Evolutionary conservation across 768 basidiomycete genomes (phyloP).

Genomic region (Mycena epipterygia): DNA sequence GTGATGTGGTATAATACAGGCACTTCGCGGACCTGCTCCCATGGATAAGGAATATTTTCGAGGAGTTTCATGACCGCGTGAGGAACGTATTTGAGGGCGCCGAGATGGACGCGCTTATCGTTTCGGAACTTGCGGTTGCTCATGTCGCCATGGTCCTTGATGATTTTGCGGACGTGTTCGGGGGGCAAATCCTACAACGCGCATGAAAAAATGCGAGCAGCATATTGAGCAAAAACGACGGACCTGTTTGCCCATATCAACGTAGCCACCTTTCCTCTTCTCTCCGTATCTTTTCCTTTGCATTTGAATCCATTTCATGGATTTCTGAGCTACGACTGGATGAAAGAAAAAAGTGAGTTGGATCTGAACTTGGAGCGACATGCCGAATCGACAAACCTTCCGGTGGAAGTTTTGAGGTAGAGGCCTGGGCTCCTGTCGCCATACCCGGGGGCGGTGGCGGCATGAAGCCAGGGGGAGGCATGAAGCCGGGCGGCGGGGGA

Average conservation of each 20-base stretch:
- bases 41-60: conserved; percentile 97
- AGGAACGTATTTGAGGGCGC: conserved; percentile 97
- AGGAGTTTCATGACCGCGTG: conserved; percentile 99
- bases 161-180: conserved; percentile 99
- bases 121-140: conserved; percentile 99
- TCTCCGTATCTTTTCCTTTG: conserved; percentile 94
- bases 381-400: conserved; percentile 53
- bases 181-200: conserved; percentile 86
- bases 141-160: conserved; percentile 99
- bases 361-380: neutral
- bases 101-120: conserved; percentile 99
- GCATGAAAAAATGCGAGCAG: conserved; percentile 38
- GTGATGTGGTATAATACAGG: conserved; percentile 99
- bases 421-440: conserved; percentile 54
- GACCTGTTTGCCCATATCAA: conserved; percentile 95
- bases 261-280: conserved; percentile 89
- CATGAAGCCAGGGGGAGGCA: conserved; percentile 62
- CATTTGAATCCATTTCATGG: conserved; percentile 96
- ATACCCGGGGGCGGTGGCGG: conserved; percentile 69
- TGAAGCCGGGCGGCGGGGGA: conserved; percentile 59
- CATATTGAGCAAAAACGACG: conserved; percentile 41
- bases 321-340: conserved; percentile 86
- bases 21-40: conserved; percentile 99
- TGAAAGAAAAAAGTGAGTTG: conserved; percentile 30
- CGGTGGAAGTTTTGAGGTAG: conserved; percentile 59